Percentiles rank a stretch among this genome's conserved stretches.
These are phyloP conservation scores for Arthromyces matolae DNA, from an alignment of 768 basidiomycete genomes.

Conservation along the genomic window DNA sequence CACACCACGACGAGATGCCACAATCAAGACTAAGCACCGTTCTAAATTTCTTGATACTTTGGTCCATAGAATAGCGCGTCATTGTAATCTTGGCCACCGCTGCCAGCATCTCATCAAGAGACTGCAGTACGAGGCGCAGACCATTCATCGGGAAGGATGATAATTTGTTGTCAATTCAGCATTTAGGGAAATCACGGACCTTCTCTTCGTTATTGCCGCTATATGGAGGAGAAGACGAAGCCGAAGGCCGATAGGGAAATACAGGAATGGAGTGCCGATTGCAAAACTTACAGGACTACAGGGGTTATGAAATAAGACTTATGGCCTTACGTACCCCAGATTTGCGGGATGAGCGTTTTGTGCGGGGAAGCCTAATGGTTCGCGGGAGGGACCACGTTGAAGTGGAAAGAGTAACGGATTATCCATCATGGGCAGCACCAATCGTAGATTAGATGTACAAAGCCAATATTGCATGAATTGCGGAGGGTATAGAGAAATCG, in stretches of 20 bases:
- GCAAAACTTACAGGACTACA: neutral
- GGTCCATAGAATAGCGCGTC: no score
- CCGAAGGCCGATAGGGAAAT: neutral
- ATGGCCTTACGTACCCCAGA: constrained; percentile 1
- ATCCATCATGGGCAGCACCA: neutral
- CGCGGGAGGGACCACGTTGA: neutral
- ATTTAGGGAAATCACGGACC: constrained; percentile 9
- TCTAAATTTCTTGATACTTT: neutral
- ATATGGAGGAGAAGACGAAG: neutral
- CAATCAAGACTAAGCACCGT: neutral
- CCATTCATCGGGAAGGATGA: neutral
- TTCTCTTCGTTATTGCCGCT: neutral
- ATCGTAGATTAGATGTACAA: constrained; percentile 1
- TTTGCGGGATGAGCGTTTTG: constrained; percentile 2
- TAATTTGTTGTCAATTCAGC: neutral
- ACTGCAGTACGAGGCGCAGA: no score
- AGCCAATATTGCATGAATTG: neutral
- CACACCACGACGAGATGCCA: constrained; percentile 5
- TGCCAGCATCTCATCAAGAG: neutral
- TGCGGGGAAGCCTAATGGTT: constrained; percentile 8
- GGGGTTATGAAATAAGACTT: constrained; percentile 2
- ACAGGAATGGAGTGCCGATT: constrained; percentile 1
- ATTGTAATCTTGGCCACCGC: neutral
- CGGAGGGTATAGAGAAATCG: neutral
- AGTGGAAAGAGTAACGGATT: neutral